A percentile compares a stretch with the other conserved stretches of the same genome.
Conservation (phyloP, 2,329 filamentous ascomycete species). For the Podosphaera xanthii region DNA sequence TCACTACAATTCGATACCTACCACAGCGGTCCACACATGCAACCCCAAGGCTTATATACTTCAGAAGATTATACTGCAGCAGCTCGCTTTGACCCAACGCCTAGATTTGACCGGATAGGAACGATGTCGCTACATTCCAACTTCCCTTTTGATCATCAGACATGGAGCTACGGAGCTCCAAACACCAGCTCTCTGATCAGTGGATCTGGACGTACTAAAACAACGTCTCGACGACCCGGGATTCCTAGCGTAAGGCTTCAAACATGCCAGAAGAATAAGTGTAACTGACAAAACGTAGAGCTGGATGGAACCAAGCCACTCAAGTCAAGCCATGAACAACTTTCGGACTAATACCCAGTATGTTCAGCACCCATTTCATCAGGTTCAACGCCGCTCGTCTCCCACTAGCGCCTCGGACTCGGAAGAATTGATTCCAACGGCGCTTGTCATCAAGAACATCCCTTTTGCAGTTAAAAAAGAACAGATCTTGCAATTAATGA, state of each 20-base stretch:
- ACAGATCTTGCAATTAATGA: slow-evolving; percentile 80
- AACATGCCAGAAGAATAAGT: background rate
- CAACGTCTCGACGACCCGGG: slow-evolving; percentile 32
- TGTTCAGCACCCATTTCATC: slow-evolving; percentile 10
- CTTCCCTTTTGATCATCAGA: slow-evolving; percentile 49
- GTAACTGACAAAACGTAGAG: slow-evolving; percentile 21
- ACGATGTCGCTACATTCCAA: slow-evolving; percentile 24
- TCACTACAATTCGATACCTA: slow-evolving; percentile 62
- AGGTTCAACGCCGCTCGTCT: slow-evolving; percentile 8
- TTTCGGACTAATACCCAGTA: slow-evolving; percentile 3
- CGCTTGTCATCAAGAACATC: slow-evolving; percentile 98
- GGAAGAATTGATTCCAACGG: slow-evolving; percentile 89
- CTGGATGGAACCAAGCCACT: slow-evolving; percentile 33
- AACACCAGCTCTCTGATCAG: slow-evolving; percentile 40
- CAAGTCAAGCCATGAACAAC: slow-evolving; percentile 21
- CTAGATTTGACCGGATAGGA: slow-evolving; percentile 10
- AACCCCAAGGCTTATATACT: slow-evolving; percentile 41
- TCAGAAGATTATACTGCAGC: slow-evolving; percentile 34
- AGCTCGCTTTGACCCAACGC: slow-evolving; percentile 25
- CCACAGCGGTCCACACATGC: slow-evolving; percentile 19
- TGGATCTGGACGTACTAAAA: slow-evolving; percentile 33
- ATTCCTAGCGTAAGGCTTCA: slow-evolving; percentile 48
- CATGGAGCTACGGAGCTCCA: slow-evolving; percentile 50
- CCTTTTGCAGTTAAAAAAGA: slow-evolving; percentile 97
- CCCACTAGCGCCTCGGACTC: slow-evolving; percentile 4